These are phyloP conservation scores for Penicillium macrosclerotiorum DNA, from an alignment of 495 filamentous ascomycete species.

Conservation along the genomic window DNA sequence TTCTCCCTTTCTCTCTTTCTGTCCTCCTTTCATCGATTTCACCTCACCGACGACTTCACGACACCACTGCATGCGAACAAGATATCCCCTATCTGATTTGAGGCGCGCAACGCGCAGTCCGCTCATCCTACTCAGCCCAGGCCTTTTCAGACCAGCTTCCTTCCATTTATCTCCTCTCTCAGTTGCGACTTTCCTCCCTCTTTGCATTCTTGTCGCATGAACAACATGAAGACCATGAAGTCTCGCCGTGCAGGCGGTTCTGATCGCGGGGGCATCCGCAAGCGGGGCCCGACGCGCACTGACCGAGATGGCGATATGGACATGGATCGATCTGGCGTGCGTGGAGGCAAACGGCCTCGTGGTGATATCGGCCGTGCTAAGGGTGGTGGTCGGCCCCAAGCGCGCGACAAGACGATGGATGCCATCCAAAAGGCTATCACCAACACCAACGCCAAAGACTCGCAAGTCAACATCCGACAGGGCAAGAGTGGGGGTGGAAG, in stretches of 20 bases:
- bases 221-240: constrained; percentile 39
- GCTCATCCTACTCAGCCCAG: constrained; percentile 7
- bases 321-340: constrained; percentile 59
- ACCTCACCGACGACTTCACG: not conserved
- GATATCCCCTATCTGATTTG: constrained; percentile 12
- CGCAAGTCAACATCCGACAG: constrained; percentile 43
- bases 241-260: constrained; percentile 29
- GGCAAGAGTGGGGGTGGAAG: constrained; percentile 13
- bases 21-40: not conserved
- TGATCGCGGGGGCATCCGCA: constrained; percentile 68
- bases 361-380: constrained; percentile 7
- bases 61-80: constrained; percentile 23
- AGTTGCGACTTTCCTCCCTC: constrained; percentile 7
- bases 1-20: constrained; percentile 2
- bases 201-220: not conserved
- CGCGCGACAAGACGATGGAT: constrained; percentile 30
- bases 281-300: constrained; percentile 56
- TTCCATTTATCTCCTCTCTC: constrained; percentile 1
- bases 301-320: constrained; percentile 82
- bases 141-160: not conserved
- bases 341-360: constrained; percentile 21
- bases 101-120: constrained; percentile 31
- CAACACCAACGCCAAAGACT: constrained; percentile 29
- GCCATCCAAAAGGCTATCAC: constrained; percentile 45
- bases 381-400: constrained; percentile 20